These are phyloP conservation scores for Diplocarpon mali DNA, from an alignment of 2,329 filamentous ascomycete species.

Conservation along the genomic window DNA sequence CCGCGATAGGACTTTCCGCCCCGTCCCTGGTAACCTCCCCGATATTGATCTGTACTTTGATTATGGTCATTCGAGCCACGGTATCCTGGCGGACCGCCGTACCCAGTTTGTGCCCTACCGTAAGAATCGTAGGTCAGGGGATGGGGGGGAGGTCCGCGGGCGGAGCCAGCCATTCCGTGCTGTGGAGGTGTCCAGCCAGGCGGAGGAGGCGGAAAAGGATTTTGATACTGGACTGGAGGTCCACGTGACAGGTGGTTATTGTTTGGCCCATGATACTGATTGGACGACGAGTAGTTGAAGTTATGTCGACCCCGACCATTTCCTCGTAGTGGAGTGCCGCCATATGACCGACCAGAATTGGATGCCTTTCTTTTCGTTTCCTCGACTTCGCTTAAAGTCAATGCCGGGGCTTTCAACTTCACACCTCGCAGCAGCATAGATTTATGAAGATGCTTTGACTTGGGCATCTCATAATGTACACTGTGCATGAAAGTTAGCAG, in stretches of 20 bases:
- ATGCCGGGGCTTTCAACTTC: conserved; percentile 56
- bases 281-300: conserved; percentile 41
- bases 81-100: conserved; percentile 12
- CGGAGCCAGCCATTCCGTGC: conserved; percentile 35
- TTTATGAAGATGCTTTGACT: conserved; percentile 65
- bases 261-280: conserved; percentile 11
- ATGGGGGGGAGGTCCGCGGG: conserved; percentile 35
- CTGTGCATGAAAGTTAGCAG: conserved; percentile 34
- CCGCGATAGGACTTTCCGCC: conserved; percentile 7
- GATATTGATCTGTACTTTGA: conserved; percentile 11
- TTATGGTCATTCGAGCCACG: conserved; percentile 11
- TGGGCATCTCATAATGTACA: conserved; percentile 77
- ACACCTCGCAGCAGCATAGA: conserved; percentile 88
- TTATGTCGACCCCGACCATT: conserved; percentile 36
- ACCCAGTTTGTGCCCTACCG: conserved; percentile 10
- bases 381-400: conserved; percentile 68
- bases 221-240: conserved; percentile 16
- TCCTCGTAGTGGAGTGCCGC: conserved; percentile 50
- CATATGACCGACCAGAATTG: conserved; percentile 56
- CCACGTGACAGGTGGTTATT: conserved; percentile 16
- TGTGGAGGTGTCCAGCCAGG: conserved; percentile 34
- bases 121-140: conserved; percentile 27
- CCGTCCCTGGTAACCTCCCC: conserved; percentile 13
- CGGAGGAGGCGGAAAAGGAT: conserved; percentile 19
- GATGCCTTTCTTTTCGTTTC: conserved; percentile 55